Evolutionary conservation across 2,329 filamentous ascomycete genomes (phyloP).

Genomic region (Ophiostoma australiae): DNA sequence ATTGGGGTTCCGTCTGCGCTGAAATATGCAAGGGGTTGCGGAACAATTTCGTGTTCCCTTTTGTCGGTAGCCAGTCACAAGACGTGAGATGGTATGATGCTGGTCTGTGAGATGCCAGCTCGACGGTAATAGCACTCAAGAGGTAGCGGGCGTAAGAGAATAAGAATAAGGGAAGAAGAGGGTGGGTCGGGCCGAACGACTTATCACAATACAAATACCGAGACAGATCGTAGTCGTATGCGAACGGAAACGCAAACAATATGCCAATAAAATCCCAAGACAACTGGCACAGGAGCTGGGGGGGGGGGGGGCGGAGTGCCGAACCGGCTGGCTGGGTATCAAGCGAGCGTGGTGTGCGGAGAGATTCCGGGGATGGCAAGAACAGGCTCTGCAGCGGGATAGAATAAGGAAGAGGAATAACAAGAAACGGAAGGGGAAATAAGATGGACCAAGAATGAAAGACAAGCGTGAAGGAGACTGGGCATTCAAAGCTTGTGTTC

Average conservation of each 20-base stretch:
- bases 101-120: not conserved
- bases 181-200: not conserved
- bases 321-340: not conserved
- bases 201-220: not conserved
- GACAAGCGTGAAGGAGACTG: not conserved
- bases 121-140: not conserved
- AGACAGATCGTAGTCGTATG: not conserved
- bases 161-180: not conserved
- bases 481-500: slow-evolving; percentile 1
- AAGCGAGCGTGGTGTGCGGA: not conserved
- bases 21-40: not conserved
- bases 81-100: not conserved
- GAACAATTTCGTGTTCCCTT: not conserved
- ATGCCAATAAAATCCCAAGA: not conserved
- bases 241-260: not conserved
- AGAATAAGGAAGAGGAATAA: not conserved
- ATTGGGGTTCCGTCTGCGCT: slow-evolving; percentile 17
- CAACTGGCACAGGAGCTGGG: not conserved
- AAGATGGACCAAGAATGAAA: slow-evolving; percentile 1
- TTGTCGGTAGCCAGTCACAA: not conserved
- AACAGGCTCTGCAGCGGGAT: not conserved
- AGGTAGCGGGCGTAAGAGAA: slow-evolving; percentile 1
- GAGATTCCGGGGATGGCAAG: not conserved
- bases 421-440: not conserved
- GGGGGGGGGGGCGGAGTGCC: not conserved